Percentiles rank a stretch among this genome's conserved stretches.
Conservation (phyloP, 192 early-diverging fungal species). For the Podila clonocystis region DNA sequence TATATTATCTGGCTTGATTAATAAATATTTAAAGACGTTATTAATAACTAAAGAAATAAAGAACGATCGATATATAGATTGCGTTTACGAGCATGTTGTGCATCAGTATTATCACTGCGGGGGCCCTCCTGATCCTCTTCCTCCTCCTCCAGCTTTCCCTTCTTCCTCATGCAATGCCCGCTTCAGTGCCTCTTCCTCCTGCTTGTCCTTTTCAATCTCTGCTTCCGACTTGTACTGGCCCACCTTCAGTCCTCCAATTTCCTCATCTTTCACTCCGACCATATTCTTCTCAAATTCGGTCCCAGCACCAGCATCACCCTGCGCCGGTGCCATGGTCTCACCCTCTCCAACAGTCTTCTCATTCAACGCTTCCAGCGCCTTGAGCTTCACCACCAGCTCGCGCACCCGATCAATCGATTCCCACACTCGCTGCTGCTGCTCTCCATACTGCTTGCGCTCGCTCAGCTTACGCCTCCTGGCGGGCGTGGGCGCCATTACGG, state of each 20-base stretch:
- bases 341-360: conserved; percentile 14
- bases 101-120: no score
- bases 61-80: no score
- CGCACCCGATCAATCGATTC: background rate
- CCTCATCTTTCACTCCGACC: background rate
- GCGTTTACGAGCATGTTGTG: no score
- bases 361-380: conserved; percentile 46
- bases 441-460: conserved; percentile 28
- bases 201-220: no score
- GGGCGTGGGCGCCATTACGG: conserved; percentile 74
- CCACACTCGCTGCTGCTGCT: background rate
- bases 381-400: conserved; percentile 8
- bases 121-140: no score
- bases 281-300: background rate
- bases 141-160: no score
- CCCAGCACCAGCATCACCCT: background rate
- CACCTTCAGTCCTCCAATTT: background rate
- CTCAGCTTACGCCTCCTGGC: conserved; percentile 64
- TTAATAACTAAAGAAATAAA: no score
- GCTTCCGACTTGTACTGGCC: no score
- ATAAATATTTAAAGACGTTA: no score
- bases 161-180: no score
- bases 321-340: conserved; percentile 11
- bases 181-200: no score
- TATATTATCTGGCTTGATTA: no score